Conservation (phyloP, 371 early-diverging fungal species). For the Mortierella sp. region DNA sequence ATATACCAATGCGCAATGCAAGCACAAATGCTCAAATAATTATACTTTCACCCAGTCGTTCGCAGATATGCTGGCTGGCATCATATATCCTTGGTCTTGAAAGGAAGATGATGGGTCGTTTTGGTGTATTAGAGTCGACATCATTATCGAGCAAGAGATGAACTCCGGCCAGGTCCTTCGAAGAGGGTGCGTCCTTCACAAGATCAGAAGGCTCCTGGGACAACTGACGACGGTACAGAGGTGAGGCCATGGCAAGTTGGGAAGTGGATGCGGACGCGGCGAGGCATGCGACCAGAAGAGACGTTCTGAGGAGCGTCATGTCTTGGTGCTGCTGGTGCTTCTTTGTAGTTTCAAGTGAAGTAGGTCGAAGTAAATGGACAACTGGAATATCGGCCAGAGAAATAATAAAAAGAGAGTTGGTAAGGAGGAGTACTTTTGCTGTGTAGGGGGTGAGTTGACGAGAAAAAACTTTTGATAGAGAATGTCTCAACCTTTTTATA, state of each 20-base stretch:
- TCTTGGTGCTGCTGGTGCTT: not conserved
- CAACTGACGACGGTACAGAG: not conserved
- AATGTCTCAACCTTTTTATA: not conserved
- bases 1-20: no score
- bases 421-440: not conserved
- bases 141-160: constrained; percentile 50
- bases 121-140: constrained; percentile 31
- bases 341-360: not conserved
- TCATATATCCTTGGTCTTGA: constrained; percentile 21
- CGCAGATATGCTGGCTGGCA: constrained; percentile 20
- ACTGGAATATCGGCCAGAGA: no score
- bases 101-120: constrained; percentile 30
- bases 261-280: not conserved
- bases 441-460: not conserved
- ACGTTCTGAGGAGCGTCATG: not conserved
- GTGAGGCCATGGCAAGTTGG: no score
- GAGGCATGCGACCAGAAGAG: not conserved
- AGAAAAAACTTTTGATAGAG: not conserved
- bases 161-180: constrained; percentile 20
- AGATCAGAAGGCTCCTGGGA: not conserved
- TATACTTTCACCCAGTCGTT: constrained; percentile 33
- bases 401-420: no score
- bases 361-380: not conserved
- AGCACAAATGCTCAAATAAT: not conserved
- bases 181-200: constrained; percentile 17